Evolutionary conservation across 148 eudicot species (phyloP), one percentile per base, ranked within the genome.

Genomic region (Camellia japonica): DNA sequence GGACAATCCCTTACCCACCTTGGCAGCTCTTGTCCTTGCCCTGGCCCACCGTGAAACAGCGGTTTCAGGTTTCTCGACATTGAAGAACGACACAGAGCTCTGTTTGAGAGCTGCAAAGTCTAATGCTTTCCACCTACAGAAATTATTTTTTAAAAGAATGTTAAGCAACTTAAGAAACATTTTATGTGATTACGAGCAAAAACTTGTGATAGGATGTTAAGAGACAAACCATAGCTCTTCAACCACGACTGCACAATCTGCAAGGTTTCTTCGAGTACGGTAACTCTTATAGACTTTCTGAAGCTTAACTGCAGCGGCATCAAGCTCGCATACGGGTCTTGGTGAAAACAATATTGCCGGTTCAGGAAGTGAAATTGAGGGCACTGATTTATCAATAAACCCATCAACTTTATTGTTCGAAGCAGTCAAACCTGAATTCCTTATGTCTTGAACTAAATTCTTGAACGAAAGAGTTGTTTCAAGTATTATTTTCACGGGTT

Each of bases 231-330:
- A 91, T 56, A 89, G 80, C 76, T 93, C 94, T 75, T 93, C 98
- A 49, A 92, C 92, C 51, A 93, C 90, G 73, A 93, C 98, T 44
- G 98, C 98, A 79, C 98, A 93, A 89, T 92, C 98, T 38, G 98
- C 98, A 70, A 93, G 89, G 60, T 93, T 90, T 77, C 98, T 80
- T 69, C 98, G 76, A 69, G 96, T 93, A 69, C 98, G 63, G 63
- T 90, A 92, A 79, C 98, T 92, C 88, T 92, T 93, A 78, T 93
- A 93, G 38, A 92, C 94, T 77, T 92, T 93, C 85, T 92, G 98
- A 65, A 93, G 82, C 85, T 82, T 89, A 7, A 91, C 84, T 5
- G 98, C 98, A 5, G 98, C 98, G 68, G 97, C 97, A 83, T 92
- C 94, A 60, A 90, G 95, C 88, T 91, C 94, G 56, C 87, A 86